These are phyloP conservation scores for Tylopilus sp. DNA, from an alignment of 1,284 basidiomycete species.

Conservation along the genomic window DNA sequence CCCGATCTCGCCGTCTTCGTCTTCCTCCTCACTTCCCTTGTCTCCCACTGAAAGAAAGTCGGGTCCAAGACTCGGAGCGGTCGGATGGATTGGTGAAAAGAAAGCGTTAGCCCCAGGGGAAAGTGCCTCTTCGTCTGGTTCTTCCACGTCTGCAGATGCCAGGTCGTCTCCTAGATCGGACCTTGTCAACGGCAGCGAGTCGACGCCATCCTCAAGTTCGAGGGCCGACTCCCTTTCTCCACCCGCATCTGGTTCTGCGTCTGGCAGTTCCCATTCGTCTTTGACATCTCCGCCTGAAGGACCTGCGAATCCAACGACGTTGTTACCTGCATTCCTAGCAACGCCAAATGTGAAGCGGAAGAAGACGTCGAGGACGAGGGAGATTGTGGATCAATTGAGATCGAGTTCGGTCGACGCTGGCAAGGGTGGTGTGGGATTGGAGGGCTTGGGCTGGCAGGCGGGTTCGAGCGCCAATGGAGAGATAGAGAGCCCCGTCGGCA, in stretches of 20 bases:
- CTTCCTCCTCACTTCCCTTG: constrained; percentile 30
- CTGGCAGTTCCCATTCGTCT: constrained; percentile 19
- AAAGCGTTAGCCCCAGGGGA: not conserved
- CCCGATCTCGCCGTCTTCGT: constrained; percentile 35
- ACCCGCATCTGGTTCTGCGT: constrained; percentile 12
- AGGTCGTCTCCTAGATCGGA: constrained; percentile 30
- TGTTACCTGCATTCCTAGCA: constrained; percentile 38
- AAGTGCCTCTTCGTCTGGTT: constrained; percentile 5
- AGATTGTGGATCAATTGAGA: constrained; percentile 41
- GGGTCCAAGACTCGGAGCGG: not conserved
- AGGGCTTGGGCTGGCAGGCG: constrained; percentile 27
- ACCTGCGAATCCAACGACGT: constrained; percentile 17
- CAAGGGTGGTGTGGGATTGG: constrained; percentile 18
- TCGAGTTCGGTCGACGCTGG: constrained; percentile 37
- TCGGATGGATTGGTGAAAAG: constrained; percentile 18
- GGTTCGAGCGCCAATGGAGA: constrained; percentile 17
- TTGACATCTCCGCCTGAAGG: constrained; percentile 21
- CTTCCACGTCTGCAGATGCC: constrained; percentile 13
- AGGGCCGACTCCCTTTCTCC: constrained; percentile 21
- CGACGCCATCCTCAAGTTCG: constrained; percentile 19
- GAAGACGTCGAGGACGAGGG: constrained; percentile 40
- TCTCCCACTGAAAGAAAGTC: constrained; percentile 27
- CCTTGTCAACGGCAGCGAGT: constrained; percentile 9
- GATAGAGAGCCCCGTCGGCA: constrained; percentile 12
- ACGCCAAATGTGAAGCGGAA: constrained; percentile 34